Evolutionary conservation across 2,329 filamentous ascomycete species (phyloP), one percentile per base, ranked within the genome.

Genomic region (Stemphylium lycopersici): DNA sequence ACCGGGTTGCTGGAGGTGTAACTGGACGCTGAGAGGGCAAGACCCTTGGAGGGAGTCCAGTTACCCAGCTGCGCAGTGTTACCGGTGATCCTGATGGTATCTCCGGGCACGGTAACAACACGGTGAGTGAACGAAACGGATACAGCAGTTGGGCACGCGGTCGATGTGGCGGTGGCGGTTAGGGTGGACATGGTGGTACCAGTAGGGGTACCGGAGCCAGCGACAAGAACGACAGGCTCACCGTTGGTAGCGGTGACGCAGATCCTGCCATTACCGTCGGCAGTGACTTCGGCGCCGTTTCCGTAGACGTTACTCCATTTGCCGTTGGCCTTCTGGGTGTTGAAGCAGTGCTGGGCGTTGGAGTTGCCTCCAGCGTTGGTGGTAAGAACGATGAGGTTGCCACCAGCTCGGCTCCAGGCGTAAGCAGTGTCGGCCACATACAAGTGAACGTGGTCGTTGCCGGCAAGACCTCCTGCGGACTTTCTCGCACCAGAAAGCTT

Each of bases 31-130:
- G 73, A 72, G 40, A 83, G 65, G 11, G 75, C 70, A 52, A 74
- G 73, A 5, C 73, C 77, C 11, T 65, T 72, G 7, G 64, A 65
- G 3, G 78, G 47, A 13, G 76, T 67, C 79, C 80, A 83, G 20
- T 56, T 66, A 0, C 80, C 80, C 0, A 83, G 70, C 44, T 80
- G 77, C 2, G 71, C 56, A 1, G 72, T 74, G 61, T 75, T 78
- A 32, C 81, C 81, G 0, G 75, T 63, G 3, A 83, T 67, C 43
- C 77, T 78, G 33, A 83, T 65, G 26, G 79, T 81, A 53, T 83
- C 80, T 16, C 81, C 81, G 40, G 68, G 78, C 39, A 76, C 78
- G 1, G 80, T 83, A 1, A 69, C 68, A 4, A 80, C 77, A 46
- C 79, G 77, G 12, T 82, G 73, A 24, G 75, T 71, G 66, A 84